A percentile compares a stretch with the other conserved stretches of the same genome.
Evolutionary conservation across 1,284 basidiomycete species (phyloP).

Genomic region (Malassezia arunalokei): DNA sequence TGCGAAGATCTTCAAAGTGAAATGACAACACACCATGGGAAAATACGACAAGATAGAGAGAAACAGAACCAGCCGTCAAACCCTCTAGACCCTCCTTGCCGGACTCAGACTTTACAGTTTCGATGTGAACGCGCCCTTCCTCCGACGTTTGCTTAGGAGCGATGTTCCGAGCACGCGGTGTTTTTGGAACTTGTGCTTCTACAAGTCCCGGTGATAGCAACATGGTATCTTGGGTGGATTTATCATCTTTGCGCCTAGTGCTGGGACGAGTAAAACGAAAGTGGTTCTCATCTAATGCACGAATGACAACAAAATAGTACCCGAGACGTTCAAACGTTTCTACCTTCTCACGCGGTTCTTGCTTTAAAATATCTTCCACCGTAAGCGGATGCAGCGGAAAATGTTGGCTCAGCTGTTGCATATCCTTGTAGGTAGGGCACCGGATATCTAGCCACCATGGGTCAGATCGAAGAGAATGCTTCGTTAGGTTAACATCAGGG

Average conservation of each 20-base stretch:
- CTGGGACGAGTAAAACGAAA: constrained; percentile 49
- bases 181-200: neutral
- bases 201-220: neutral
- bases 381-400: constrained; percentile 85
- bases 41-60: constrained; percentile 80
- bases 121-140: constrained; percentile 43
- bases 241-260: neutral
- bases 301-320: constrained; percentile 83
- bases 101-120: constrained; percentile 50
- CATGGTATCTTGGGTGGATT: neutral
- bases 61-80: constrained; percentile 62
- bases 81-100: constrained; percentile 55
- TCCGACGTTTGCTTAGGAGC: neutral
- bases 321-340: constrained; percentile 77
- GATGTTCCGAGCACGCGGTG: neutral
- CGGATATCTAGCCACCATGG: constrained; percentile 87
- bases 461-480: neutral
- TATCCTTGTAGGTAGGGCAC: constrained; percentile 78
- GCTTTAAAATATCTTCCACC: constrained; percentile 86
- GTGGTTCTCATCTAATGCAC: constrained; percentile 61
- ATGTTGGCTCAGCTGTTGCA: constrained; percentile 75
- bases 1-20: constrained; percentile 79
- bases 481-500: neutral
- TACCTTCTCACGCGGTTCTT: constrained; percentile 83
- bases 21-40: constrained; percentile 80